Percentiles rank a stretch among this genome's conserved stretches.
These are phyloP conservation scores for Mycena polygramma DNA, from an alignment of 768 basidiomycete genomes.

Conservation along the genomic window DNA sequence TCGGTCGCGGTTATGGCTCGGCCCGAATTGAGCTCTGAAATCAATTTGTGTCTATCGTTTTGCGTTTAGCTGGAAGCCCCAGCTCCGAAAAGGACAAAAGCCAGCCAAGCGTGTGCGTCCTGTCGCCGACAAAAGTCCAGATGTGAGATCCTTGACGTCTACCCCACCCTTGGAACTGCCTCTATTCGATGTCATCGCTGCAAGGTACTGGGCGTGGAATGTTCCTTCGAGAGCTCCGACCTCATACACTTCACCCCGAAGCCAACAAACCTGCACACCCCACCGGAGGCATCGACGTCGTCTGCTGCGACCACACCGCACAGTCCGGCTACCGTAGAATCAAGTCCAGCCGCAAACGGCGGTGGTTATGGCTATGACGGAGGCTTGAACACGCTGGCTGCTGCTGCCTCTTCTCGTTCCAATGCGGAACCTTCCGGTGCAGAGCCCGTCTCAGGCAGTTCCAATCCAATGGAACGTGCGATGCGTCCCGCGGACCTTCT, in stretches of 20 bases:
- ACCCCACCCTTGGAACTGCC: constrained; percentile 1
- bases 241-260: constrained; percentile 42
- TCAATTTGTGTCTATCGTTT: too few species aligned
- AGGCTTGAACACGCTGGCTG: constrained; percentile 28
- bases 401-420: constrained; percentile 7
- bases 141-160: constrained; percentile 60
- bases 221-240: constrained; percentile 58
- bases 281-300: neutral
- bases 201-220: constrained; percentile 60
- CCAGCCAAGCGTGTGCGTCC: constrained; percentile 59
- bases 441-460: too few species aligned
- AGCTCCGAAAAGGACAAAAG: constrained; percentile 11
- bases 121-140: constrained; percentile 65
- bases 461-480: constrained; percentile 35
- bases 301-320: neutral
- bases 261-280: neutral
- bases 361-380: neutral
- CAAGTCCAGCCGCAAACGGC: too few species aligned
- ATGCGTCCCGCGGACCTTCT: constrained; percentile 51
- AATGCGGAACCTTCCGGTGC: too few species aligned
- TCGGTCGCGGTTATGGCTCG: too few species aligned
- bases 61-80: too few species aligned
- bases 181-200: constrained; percentile 62
- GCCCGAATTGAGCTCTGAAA: too few species aligned
- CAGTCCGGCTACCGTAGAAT: too few species aligned